These are phyloP conservation scores for Phaffia tasmanica DNA, from an alignment of 768 basidiomycete species.

Conservation along the genomic window DNA sequence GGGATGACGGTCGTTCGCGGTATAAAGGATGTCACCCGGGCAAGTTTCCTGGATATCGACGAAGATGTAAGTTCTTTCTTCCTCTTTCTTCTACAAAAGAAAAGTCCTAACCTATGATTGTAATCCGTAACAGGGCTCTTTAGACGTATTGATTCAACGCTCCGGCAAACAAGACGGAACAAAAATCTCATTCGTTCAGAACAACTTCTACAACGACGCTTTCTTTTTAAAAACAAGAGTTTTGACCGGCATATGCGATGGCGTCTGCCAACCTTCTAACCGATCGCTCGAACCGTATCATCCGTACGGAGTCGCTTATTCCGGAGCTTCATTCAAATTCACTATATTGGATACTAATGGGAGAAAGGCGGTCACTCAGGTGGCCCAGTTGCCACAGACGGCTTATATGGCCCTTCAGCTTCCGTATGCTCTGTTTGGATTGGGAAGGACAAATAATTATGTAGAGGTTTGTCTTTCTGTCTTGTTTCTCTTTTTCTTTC, in stretches of 20 bases:
- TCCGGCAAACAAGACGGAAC: conserved; percentile 50
- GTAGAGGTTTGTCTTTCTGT: conserved; percentile 50
- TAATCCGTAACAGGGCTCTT: conserved; percentile 51
- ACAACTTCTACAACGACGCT: conserved; percentile 96
- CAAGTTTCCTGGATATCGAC: conserved; percentile 79
- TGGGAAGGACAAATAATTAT: conserved; percentile 97
- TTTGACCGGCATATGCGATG: conserved; percentile 62
- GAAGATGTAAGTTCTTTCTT: conserved; percentile 64
- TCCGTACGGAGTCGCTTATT: conserved; percentile 90
- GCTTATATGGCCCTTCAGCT: conserved; percentile 80
- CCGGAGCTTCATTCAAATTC: conserved; percentile 92
- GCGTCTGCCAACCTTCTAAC: conserved; percentile 59
- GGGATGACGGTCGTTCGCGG: conserved; percentile 52
- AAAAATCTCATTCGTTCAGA: conserved; percentile 67
- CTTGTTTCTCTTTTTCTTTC: not conserved
- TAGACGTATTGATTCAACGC: conserved; percentile 86
- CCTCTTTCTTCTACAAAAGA: not conserved
- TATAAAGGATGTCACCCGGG: conserved; percentile 66
- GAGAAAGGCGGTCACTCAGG: conserved; percentile 76
- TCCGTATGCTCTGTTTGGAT: conserved; percentile 90
- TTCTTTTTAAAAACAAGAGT: conserved; percentile 81
- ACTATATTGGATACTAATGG: conserved; percentile 88
- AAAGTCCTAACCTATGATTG: not conserved
- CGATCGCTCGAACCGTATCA: conserved; percentile 43
- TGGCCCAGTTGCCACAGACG: conserved; percentile 85